Conservation (phyloP, 441 rosid genomes). For the Euphorbia celastroides region DNA sequence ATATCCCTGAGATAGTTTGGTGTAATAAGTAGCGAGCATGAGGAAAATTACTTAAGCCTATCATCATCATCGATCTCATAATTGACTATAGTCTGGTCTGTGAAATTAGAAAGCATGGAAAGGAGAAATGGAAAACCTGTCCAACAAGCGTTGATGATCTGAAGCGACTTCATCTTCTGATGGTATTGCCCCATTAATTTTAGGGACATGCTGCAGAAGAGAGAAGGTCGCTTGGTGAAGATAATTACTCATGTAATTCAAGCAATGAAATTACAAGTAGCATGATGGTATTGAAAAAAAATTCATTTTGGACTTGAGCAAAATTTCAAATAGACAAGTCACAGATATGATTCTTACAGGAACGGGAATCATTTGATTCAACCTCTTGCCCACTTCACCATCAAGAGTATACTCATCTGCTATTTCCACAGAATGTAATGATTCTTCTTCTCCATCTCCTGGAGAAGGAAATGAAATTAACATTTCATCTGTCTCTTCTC, state of each 20-base stretch:
- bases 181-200: conserved; percentile 79
- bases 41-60: not conserved
- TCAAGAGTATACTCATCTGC: conserved; percentile 62
- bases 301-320: not conserved
- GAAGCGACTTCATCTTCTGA: conserved; percentile 72
- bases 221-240: conserved; percentile 4
- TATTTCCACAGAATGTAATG: conserved; percentile 30
- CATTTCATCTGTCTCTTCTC: conserved; percentile 27
- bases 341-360: conserved; percentile 51
- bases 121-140: conserved; percentile 43
- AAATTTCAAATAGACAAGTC: not conserved
- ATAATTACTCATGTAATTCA: not conserved
- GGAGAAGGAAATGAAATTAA: conserved; percentile 16
- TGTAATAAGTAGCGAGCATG: not conserved
- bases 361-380: conserved; percentile 79
- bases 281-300: not conserved
- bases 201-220: conserved; percentile 73
- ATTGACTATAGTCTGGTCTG: not conserved
- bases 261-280: not conserved
- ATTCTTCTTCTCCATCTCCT: conserved; percentile 25
- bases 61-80: not conserved
- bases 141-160: conserved; percentile 78
- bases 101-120: not conserved
- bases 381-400: conserved; percentile 75
- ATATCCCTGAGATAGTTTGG: not conserved